These are phyloP conservation scores for Phytophthora pistaciae DNA, from an alignment of 352 stramenopile species.

Conservation along the genomic window DNA sequence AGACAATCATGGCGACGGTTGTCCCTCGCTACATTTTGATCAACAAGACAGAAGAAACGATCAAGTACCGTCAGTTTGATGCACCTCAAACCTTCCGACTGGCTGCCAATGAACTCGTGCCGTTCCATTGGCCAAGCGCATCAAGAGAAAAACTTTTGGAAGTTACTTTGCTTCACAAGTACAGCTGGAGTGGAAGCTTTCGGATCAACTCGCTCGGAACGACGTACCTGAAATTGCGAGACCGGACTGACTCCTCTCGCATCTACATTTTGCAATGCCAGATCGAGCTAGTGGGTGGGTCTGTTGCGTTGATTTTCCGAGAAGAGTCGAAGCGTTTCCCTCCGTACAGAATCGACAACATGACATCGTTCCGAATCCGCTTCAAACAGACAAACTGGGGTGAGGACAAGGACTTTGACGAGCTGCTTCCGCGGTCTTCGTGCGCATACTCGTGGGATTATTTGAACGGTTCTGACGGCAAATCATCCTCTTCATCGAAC, in stretches of 20 bases:
- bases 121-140: conserved; percentile 88
- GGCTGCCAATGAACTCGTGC: conserved; percentile 76
- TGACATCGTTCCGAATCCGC: conserved; percentile 90
- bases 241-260: conserved; percentile 67
- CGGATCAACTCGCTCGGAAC: conserved; percentile 87
- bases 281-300: conserved; percentile 88
- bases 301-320: conserved; percentile 85
- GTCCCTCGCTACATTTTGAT: conserved; percentile 90
- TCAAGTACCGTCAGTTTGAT: conserved; percentile 88
- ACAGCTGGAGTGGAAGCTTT: conserved; percentile 89
- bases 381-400: conserved; percentile 88
- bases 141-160: conserved; percentile 84
- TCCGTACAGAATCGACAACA: conserved; percentile 93
- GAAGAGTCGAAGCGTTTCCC: conserved; percentile 89
- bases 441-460: conserved; percentile 91
- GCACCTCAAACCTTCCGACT: conserved; percentile 80
- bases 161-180: conserved; percentile 84
- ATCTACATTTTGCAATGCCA: conserved; percentile 93
- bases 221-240: conserved; percentile 88
- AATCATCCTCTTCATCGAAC: conserved; percentile 55
- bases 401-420: conserved; percentile 77
- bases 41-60: conserved; percentile 84
- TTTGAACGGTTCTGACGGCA: conserved; percentile 71
- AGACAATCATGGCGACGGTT: conserved; percentile 89
- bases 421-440: conserved; percentile 74